Evolutionary conservation across 2,329 filamentous ascomycete genomes (phyloP), one percentile per base, ranked within the genome.

Genomic region (Exophiala lecanii-corni): DNA sequence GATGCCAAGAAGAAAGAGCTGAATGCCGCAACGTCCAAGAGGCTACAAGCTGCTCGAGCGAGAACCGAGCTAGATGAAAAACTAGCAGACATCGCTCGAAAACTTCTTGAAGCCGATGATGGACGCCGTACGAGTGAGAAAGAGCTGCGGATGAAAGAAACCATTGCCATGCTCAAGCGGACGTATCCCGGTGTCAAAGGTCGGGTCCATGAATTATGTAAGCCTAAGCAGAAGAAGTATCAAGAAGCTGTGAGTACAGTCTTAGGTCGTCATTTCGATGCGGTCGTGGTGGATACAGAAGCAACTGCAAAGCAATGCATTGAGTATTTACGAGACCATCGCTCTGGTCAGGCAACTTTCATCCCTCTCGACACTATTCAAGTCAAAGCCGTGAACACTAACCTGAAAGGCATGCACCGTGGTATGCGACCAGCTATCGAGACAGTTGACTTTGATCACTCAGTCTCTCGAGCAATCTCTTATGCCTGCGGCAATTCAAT

Each of bases 311-410:
- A 89, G 46, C 89, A 96, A 56, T 98, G 92, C 62, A 92, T 98
- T 43, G 81, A 92, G 55, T 94, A 95, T 59, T 78, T 98, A 45
- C 92, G 92, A 56, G 88, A 95, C 53, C 87, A 96, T 61, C 82
- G 87, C 43, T 82, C 86, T 41, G 79, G 85, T 5, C 87, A 89
- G 45, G 87, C 92, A 67, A 96, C 88, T 1, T 97, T 98, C 64
- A 89, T 97, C 51, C 92, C 92, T 1, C 75, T 98, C 13, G 92
- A 98, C 70, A 96, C 94, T 39, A 95, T 98, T 63, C 94, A 97
- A 59, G 89, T 96, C 60, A 89, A 87, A 62, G 82, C 87, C 9
- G 79, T 92, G 46, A 94, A 94, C 61, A 86, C 88, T 4, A 89
- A 87, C 47, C 73, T 98, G 53, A 96, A 96, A 66, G 87, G 89